phyloP scores from a whole-genome alignment of 2,329 filamentous ascomycete genomes.

The Trichoderma citrinoviride region DNA sequence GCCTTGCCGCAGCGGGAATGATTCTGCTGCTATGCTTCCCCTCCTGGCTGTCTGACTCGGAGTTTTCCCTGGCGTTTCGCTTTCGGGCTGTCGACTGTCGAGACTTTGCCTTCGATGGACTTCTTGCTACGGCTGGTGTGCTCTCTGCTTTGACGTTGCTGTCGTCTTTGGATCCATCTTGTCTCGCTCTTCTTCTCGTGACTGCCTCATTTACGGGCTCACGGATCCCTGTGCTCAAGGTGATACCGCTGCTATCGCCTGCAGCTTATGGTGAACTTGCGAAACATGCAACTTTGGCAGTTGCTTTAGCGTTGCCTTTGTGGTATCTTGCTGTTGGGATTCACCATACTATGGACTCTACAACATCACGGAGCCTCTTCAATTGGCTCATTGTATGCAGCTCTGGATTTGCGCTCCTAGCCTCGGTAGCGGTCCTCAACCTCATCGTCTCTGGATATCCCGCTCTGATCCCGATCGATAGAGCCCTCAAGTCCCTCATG shows the following conservation, averaged over 20 bases:
- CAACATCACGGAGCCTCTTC: neutral
- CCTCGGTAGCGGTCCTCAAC: constrained; percentile 2
- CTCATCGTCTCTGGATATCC: constrained; percentile 10
- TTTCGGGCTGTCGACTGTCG: constrained; percentile 30
- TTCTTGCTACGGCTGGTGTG: constrained; percentile 27
- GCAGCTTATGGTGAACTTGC: neutral
- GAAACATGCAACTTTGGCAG: constrained; percentile 3
- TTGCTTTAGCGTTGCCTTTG: neutral
- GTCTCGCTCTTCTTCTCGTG: constrained; percentile 30
- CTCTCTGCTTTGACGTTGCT: constrained; percentile 32
- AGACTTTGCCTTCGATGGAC: constrained; percentile 34
- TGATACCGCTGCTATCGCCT: neutral
- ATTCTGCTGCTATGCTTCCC: constrained; percentile 29
- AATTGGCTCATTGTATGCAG: constrained; percentile 24
- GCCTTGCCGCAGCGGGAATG: constrained; percentile 20
- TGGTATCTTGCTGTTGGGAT: constrained; percentile 11
- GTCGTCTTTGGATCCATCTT: constrained; percentile 29
- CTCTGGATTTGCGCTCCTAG: constrained; percentile 6
- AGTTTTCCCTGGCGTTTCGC: constrained; percentile 33
- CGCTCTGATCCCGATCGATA: neutral
- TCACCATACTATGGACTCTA: neutral
- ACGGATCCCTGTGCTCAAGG: neutral
- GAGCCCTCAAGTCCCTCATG: constrained; percentile 23
- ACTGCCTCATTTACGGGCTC: constrained; percentile 26
- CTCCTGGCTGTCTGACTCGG: constrained; percentile 29